Evolutionary conservation across 2,329 filamentous ascomycete genomes (phyloP), one percentile per base, ranked within the genome.

Genomic region (Colletotrichum tofieldiae): DNA sequence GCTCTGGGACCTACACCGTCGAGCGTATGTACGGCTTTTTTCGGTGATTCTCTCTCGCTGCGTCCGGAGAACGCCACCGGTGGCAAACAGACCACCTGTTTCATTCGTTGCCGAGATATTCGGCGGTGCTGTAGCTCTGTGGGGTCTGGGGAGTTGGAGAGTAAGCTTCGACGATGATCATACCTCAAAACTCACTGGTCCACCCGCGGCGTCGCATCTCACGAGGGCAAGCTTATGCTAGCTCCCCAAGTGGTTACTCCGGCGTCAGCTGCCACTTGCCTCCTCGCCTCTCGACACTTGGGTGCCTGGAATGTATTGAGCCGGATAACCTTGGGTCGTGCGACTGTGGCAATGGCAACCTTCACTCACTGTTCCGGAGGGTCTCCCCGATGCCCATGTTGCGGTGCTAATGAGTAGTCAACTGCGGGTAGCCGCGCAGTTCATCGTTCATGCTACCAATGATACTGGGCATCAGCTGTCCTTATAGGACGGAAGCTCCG

Each of bases 21-120:
- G 32, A 37, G 47, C 45, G 32, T 62, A 20, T 32, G 14, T 7
- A 26, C 23, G 23, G 23, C 35, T 37, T n/a, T 37, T 26, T n/a
- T 9, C 26, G 23, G 26, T 54, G n/a, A 14, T 20, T 43, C 37
- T 35, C 26, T 64, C 11, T 41, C 29, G 59, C 55, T 51, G 43
- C 59, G 23, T 59, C 52, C 54, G 43, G 58, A 59, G 39, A 49
- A 61, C 52, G 69, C 39, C 59, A 39, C 59, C 14, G 51, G 69
- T 72, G 70, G 65, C 60, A 65, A 69, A 72, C 52, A 60, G 54
- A 61, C 66, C 60, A 49, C 59, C 54, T 55, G 59, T 72, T 72
- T 55, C 60, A 69, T 54, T 35, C 35, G 56, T 23, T 55, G 54
- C 65, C 47, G 54, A 49, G 26, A 60, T 43, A 52, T 58, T 61